Evolutionary conservation across 208 protist species (phyloP).

Genomic region (Hexamita inflata): DNA sequence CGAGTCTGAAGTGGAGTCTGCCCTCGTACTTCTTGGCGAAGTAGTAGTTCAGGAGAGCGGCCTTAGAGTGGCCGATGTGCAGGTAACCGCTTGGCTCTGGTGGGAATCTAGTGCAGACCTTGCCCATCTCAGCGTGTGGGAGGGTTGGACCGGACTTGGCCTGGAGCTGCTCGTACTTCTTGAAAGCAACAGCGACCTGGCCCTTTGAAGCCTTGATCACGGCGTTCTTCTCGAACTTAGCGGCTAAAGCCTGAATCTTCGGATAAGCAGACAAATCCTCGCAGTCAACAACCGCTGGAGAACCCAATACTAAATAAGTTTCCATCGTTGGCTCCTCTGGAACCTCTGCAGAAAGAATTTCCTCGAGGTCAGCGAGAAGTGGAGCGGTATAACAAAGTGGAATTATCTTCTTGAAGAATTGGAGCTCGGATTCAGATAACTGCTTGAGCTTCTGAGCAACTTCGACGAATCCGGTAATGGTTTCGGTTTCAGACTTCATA

Average conservation of each 20-base stretch:
- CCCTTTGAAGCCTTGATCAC: background rate
- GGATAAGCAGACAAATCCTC: background rate
- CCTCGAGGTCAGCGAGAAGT: no score
- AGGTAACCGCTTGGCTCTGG: constrained; percentile 83
- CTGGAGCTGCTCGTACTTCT: constrained; percentile 11
- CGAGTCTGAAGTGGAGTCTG: constrained; percentile 90
- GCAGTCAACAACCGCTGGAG: no score
- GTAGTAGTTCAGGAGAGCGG: constrained; percentile 85
- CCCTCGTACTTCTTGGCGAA: constrained; percentile 80
- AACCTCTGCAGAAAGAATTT: no score
- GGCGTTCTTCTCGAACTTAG: background rate
- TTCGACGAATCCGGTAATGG: no score
- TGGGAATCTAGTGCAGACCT: constrained; percentile 81
- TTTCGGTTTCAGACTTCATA: no score
- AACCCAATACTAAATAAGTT: no score
- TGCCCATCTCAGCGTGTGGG: background rate
- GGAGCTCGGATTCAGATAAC: no score
- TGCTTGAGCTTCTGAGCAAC: no score
- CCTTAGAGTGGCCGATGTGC: constrained; percentile 93
- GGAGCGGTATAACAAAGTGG: no score
- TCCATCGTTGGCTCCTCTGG: no score
- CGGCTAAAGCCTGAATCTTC: background rate
- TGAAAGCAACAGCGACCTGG: background rate
- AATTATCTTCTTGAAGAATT: no score
- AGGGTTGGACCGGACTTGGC: background rate